Base-by-base conservation (phyloP, 2,329 filamentous ascomycete species). In the Colletotrichum sp. region DNA sequence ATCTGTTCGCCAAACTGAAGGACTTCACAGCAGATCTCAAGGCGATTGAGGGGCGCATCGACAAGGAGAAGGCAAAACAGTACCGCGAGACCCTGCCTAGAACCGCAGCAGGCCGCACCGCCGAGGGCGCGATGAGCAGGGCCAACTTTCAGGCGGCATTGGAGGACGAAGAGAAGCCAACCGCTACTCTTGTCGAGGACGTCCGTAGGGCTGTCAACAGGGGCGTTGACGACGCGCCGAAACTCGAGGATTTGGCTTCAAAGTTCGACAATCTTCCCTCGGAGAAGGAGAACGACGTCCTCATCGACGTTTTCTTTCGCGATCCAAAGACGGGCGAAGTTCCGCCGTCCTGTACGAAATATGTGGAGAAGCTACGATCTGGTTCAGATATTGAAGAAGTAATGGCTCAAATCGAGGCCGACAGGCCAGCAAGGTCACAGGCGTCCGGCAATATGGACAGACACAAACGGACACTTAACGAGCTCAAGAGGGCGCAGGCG, bases 11-110 rank as follows among this genome's bases (percentile, higher is more conserved):
- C 7, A 87, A 88, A 67, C 89, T 87, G 68, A 87, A 86, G 78
- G 82, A 85, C 18, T 82, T 85, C 77, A 85, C 85, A 60, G 80
- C 84, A n/a, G 84, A 85, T 68, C 81, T 91, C 14, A 82, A 84
- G 57, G 82, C 80, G 21, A 86, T 92, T 55, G 89, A 91, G 78
- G 84, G 85, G 26, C 86, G 87, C 75, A 87, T 92, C 78, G 83
- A 84, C 12, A 86, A 86, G 32, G 89, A 91, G 80, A 90, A 90
- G 79, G 85, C 86, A 75, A 85, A 86, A 13, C 92, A 90, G 89
- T 90, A 90, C 73, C 86, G 87, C 71, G 87, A 72, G n/a, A 26
- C 77, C 26, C 66, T 78, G 80, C 71, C 82, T 78, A 72, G 59
- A 18, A 71, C 77, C n/a, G 48, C 64, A 12, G 69, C 68, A 26